Base-by-base conservation (phyloP, 1,139 yeast species). In the Geotrichum fermentans region DNA sequence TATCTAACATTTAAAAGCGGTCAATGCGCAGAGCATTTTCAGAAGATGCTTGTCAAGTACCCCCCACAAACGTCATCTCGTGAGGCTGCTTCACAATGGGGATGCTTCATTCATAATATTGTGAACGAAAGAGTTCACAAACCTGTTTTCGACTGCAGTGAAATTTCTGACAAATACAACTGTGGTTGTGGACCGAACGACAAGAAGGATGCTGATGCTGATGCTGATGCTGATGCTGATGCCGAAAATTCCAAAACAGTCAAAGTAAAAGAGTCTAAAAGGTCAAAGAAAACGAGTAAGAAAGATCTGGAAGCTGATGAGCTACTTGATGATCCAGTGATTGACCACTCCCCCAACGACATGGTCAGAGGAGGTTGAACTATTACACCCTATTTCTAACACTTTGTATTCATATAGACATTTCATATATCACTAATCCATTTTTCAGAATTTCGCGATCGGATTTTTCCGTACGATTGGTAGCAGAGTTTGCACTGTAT, bases 1-100 rank as follows among this genome's bases (percentile, higher is more conserved):
- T 11, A 24, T n/a, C n/a, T n/a, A n/a, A n/a, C n/a, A n/a, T n/a
- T n/a, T n/a, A n/a, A n/a, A 18, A 55, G 60, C 42, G 49, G 96
- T 5, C 96, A 90, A 64, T 90, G 97, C 70, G 97, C 98, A 0
- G 74, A 88, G 57, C 98, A 92, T 66, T 92, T 92, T 66, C 84
- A 79, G 55, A 68, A 75, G 58, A 71, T 90, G 57, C 69, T 92
- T 52, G 62, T 71, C 47, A 74, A 83, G 58, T 80, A 73, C 60
- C 98, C 98, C 1, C 97, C 96, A 2, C 98, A 94, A 62, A 76
- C 85, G 2, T 73, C 79, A 7, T 76, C 83, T 18, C 75, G 96
- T 51, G 81, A 82, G 55, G 78, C 80, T 1, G 97, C 98, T 0
- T 89, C 96, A 0, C 71, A 86, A 56, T 92, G 98, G 98, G 98